These are phyloP conservation scores for Nicotiana obtusifolia DNA, from an alignment of 257 asterid species.

Conservation along the genomic window DNA sequence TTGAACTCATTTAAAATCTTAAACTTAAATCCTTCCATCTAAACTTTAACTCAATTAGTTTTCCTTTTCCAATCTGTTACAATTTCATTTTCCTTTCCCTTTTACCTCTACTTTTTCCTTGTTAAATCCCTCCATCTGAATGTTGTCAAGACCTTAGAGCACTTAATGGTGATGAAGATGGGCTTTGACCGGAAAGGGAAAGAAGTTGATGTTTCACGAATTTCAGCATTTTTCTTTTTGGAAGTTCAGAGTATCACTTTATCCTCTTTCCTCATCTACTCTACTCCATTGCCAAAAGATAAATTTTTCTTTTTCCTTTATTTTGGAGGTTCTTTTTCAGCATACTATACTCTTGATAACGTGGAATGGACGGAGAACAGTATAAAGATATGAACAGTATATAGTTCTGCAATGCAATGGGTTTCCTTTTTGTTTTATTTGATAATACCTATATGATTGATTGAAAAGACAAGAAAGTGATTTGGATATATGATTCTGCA, in stretches of 20 bases:
- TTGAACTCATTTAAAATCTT: too few species aligned
- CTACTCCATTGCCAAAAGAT: not conserved
- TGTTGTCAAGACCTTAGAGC: not conserved
- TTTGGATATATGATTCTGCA: conserved; percentile 30
- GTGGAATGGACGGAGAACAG: conserved; percentile 2
- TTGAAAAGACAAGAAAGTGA: conserved; percentile 31
- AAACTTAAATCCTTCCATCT: too few species aligned
- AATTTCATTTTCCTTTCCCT: too few species aligned
- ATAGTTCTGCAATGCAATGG: not conserved
- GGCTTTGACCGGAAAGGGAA: conserved; percentile 12
- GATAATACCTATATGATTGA: conserved; percentile 17
- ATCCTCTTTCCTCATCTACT: not conserved
- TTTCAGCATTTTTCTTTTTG: not conserved
- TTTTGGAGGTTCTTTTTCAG: not conserved
- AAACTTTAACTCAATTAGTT: too few species aligned
- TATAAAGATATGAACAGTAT: conserved; percentile 12
- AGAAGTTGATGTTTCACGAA: conserved; percentile 7
- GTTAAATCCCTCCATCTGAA: too few species aligned
- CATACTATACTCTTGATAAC: not conserved
- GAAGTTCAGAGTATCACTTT: not conserved
- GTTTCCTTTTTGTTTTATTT: not conserved
- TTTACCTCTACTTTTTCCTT: too few species aligned
- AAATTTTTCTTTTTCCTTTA: not conserved
- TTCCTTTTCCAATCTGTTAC: too few species aligned
- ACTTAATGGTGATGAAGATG: not conserved